Base-by-base conservation (phyloP, 2,329 filamentous ascomycete genomes). In the Stachybotrys elegans region DNA sequence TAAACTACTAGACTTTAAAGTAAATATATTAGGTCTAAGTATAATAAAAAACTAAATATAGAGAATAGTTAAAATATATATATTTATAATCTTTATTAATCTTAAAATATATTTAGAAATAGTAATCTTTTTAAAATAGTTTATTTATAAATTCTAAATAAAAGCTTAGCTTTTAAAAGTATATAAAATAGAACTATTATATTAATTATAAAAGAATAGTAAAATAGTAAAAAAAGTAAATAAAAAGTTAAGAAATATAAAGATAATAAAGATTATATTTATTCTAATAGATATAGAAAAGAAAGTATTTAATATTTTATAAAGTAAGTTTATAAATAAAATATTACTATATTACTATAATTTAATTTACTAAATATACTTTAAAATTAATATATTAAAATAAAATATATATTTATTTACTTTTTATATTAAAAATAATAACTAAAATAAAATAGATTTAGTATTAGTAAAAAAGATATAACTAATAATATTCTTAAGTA, bases 401-500 rank as follows among this genome's bases (percentile, higher is more conserved):
- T n/a, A n/a, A n/a, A n/a, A n/a, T n/a, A n/a, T n/a, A n/a, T n/a
- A n/a, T n/a, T n/a, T n/a, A n/a, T n/a, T n/a, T n/a, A n/a, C n/a
- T n/a, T n/a, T n/a, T n/a, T n/a, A n/a, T n/a, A n/a, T n/a, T n/a
- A n/a, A n/a, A n/a, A n/a, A n/a, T n/a, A n/a, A n/a, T 38, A 20
- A 40, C 21, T 29, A 41, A 12, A 17, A 27, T 31, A 36, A 40
- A 40, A 38, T 23, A 9, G 27, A 46, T 8, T 43, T 31, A 22
- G 17, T 38, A 39, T 22, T 20, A 20, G 20, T 19, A 6, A 17
- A 40, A 17, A 20, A 11, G 11, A 8, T 6, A 42, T 27, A 39
- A 4, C 21, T 11, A 25, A 16, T 19, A 16, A 20, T 39, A 39
- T 27, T 20, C 11, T 20, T 38, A 38, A 38, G 8, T 19, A 12